Percentiles rank a stretch among this genome's conserved stretches.
These are phyloP conservation scores for Colletotrichum agaves DNA, from an alignment of 2,329 filamentous ascomycete species.

Conservation along the genomic window DNA sequence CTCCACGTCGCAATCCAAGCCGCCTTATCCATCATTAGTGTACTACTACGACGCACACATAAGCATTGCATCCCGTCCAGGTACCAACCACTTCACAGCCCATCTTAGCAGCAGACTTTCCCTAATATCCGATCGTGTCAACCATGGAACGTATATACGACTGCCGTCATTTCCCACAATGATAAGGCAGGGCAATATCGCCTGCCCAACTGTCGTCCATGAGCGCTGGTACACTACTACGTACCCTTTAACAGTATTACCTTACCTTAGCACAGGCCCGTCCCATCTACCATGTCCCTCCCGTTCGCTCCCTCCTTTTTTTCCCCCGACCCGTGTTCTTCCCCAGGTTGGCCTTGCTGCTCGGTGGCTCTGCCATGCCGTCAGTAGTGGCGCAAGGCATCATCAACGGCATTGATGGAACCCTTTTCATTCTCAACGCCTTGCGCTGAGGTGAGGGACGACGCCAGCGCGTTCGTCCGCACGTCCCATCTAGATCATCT, in stretches of 20 bases:
- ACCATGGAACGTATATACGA: not conserved
- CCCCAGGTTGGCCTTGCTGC: conserved; percentile 4
- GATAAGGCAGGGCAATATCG: conserved; percentile 20
- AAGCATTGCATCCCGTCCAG: not conserved
- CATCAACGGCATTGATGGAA: too few relatives aligned
- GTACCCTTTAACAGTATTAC: too few relatives aligned
- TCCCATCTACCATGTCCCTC: conserved; percentile 20
- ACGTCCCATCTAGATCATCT: not conserved
- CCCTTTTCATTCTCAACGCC: too few relatives aligned
- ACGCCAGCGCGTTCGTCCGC: too few relatives aligned
- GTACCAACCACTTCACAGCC: not conserved
- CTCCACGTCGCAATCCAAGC: conserved; percentile 25
- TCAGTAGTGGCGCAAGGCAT: conserved; percentile 5
- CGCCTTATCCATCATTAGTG: conserved; percentile 14
- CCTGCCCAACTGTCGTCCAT: not conserved
- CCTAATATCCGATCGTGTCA: not conserved
- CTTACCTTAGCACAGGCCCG: not conserved
- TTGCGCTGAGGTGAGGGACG: too few relatives aligned
- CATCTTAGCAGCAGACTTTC: conserved; percentile 2
- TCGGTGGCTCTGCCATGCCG: not conserved
- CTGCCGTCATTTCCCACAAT: not conserved
- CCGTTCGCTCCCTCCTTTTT: conserved; percentile 7
- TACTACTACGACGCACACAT: not conserved
- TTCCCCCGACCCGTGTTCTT: conserved; percentile 13
- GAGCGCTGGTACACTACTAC: too few relatives aligned